phyloP scores from a whole-genome alignment of 2,329 filamentous ascomycete species.

The Penicillium sp. region DNA sequence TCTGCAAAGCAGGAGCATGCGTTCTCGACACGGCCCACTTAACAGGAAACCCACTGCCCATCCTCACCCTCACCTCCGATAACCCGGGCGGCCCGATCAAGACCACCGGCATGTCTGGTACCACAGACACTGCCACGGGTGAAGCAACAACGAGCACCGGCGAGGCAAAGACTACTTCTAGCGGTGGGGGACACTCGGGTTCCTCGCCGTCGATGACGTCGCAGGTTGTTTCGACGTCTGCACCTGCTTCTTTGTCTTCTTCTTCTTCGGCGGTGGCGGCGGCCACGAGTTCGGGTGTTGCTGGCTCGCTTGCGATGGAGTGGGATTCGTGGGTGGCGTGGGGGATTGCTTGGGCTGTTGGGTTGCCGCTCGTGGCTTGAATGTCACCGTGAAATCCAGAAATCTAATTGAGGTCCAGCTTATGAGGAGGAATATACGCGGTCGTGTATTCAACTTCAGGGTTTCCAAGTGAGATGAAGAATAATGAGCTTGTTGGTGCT shows the following conservation, averaged over 20 bases:
- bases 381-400: not conserved
- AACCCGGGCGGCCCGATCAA: conserved; percentile 3
- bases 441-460: not conserved
- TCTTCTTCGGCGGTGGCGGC: not conserved
- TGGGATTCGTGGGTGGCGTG: not conserved
- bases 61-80: not conserved
- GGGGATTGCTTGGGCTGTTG: not conserved
- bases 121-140: not conserved
- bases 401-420: too few species aligned
- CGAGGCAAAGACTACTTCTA: not conserved
- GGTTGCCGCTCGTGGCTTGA: not conserved
- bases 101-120: conserved; percentile 3
- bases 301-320: not conserved
- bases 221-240: not conserved
- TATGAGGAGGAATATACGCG: not conserved
- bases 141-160: not conserved
- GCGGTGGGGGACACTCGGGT: not conserved
- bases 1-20: not conserved
- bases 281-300: not conserved
- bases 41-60: not conserved
- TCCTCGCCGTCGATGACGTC: conserved; percentile 1
- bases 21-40: conserved; percentile 1
- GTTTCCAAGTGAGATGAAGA: too few species aligned
- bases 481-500: not conserved
- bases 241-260: not conserved